Conservation (phyloP, 2,329 filamentous ascomycete species). For the Cytospora schulzeri region DNA sequence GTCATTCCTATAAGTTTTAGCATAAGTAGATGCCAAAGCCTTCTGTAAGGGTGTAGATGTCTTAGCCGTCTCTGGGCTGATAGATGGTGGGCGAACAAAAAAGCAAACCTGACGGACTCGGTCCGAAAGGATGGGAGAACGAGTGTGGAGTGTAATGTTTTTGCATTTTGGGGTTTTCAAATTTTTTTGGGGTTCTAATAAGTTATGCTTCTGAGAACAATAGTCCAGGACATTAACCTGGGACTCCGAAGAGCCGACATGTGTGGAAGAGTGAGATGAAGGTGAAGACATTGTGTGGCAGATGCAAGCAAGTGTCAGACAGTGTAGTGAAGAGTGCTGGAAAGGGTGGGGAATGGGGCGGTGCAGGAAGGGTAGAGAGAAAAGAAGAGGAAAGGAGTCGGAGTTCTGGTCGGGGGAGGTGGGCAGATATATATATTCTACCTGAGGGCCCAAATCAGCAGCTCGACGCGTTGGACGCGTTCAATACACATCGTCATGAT, state of each 20-base stretch:
- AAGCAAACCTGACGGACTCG: not conserved
- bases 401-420: not conserved
- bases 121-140: not conserved
- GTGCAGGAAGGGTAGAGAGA: too few relatives aligned
- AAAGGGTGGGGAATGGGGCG: not conserved
- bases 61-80: slow-evolving; percentile 3
- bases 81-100: not conserved
- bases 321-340: not conserved
- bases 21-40: not conserved
- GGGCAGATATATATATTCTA: not conserved
- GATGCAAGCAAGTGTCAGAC: not conserved
- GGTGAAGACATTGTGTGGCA: slow-evolving; percentile 3
- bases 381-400: not conserved
- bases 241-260: slow-evolving; percentile 12
- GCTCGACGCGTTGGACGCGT: not conserved
- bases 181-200: slow-evolving; percentile 20
- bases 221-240: slow-evolving; percentile 13
- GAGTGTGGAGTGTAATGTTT: slow-evolving; percentile 1
- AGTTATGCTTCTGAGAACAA: slow-evolving; percentile 15
- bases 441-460: not conserved
- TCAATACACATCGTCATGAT: not conserved
- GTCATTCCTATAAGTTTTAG: not conserved
- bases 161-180: slow-evolving; percentile 17
- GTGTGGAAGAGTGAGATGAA: not conserved
- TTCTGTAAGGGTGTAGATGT: not conserved